Base-by-base conservation (phyloP, 202 grass and related monocot species). In the Cymbopogon flexuosus region DNA sequence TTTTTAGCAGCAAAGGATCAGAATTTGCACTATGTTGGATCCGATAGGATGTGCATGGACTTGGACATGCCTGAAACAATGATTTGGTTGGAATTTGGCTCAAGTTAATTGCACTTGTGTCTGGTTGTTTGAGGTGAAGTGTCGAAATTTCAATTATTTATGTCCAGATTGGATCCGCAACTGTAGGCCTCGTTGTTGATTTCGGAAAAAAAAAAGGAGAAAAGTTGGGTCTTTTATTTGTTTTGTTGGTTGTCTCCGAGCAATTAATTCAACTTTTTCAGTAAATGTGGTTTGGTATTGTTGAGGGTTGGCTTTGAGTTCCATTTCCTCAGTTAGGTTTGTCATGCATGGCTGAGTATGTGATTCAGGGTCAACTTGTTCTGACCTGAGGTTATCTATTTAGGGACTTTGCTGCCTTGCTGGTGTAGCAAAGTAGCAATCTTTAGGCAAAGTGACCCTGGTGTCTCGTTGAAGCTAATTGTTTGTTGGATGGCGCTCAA, bases 101-200 rank as follows among this genome's bases (percentile, higher is more conserved):
- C 39, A 6, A 39, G 51, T 40, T 41, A 79, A 43, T 61, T 54
- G 37, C 76, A 42, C 18, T 1, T 37, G 5, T 35, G 16, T 40
- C 5, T 29, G 6, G 58, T 15, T 59, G 14, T 47, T 77, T 36
- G 56, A 4, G 23, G 23, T 2, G 16, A 27, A 42, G 8, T 42
- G 24, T 19, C 15, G 69, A 18, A 72, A 33, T 46, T 59, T 19
- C 6, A 21, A 35, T 49, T 18, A 31, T 18, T 72, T 52, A 8
- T 58, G 65, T 62, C 63, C 46, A 29, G 62, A 52, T 74, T 69
- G 63, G 75, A 79, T 70, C 75, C 8, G 43, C 29, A 70, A 69
- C 68, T 75, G 27, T 63, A 54, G 51, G n/a, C 7, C 5, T 3
- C 1, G 27, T 23, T 66, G 4, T 76, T 73, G 27, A 43, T 37